A percentile compares a stretch with the other conserved stretches of the same genome.
Conservation (phyloP, 768 basidiomycete species). For the Boletus huronensis region DNA sequence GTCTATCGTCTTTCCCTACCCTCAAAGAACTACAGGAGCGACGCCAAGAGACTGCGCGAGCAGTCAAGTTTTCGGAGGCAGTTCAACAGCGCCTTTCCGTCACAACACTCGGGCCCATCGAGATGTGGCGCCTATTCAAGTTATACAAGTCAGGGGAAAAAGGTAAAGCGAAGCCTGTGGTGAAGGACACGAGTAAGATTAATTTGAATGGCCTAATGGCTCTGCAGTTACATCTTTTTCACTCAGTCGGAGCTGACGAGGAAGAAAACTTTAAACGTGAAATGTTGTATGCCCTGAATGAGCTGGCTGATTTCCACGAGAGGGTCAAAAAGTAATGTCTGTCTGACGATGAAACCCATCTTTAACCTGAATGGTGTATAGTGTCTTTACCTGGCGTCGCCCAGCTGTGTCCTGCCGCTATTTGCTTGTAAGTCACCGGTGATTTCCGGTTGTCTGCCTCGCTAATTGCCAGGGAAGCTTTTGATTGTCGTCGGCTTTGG, state of each 20-base stretch:
- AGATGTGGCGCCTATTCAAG: conserved; percentile 52
- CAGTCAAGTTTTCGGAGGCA: conserved; percentile 50
- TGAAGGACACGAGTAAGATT: conserved; percentile 7
- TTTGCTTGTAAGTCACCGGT: conserved; percentile 37
- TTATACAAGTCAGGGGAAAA: conserved; percentile 39
- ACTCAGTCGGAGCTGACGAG: conserved; percentile 12
- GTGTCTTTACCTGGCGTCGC: conserved; percentile 67
- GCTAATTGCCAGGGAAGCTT: conserved; percentile 27
- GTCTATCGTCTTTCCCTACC: conserved; percentile 53
- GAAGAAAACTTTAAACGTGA: conserved; percentile 43
- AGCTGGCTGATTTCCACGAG: conserved; percentile 60
- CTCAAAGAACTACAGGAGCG: conserved; percentile 51
- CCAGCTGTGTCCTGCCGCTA: conserved; percentile 50
- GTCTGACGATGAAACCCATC: not conserved
- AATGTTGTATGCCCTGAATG: conserved; percentile 39
- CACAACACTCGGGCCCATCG: conserved; percentile 47
- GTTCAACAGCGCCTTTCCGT: conserved; percentile 45
- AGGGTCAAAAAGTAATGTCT: conserved; percentile 54
- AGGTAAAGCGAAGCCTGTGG: conserved; percentile 28
- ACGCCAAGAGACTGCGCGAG: conserved; percentile 45
- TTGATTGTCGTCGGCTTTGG: conserved; percentile 38
- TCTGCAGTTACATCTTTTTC: not conserved
- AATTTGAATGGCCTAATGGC: not conserved
- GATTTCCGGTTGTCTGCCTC: not conserved
- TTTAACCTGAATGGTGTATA: conserved; percentile 23